Evolutionary conservation across 139 green algal genomes (phyloP), one percentile per base, ranked within the genome.

Genomic region (Haematococcus sp.): DNA sequence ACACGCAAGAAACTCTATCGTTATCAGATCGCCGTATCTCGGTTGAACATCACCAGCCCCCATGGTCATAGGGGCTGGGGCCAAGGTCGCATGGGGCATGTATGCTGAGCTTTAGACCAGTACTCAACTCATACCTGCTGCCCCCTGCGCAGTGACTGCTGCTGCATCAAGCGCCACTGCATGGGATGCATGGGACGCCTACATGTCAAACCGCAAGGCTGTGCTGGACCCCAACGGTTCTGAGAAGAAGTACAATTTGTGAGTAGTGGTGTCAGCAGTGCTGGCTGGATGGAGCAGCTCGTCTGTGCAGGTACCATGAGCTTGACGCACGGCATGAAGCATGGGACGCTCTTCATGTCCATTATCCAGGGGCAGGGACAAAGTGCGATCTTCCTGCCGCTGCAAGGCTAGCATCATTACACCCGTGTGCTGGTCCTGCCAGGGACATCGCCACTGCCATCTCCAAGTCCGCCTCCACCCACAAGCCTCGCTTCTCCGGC

Each of bases 401-500:
- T n/a, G 22, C 16, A 20, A 61, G 54, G n/a, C 25, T 34, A 22
- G 58, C 3, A 22, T 33, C 11, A 40, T 34, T 4, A 34, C 28
- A 30, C 58, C 25, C 3, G 2, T 4, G 28, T 34, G 25, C 58
- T 11, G 33, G 58, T 3, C 30, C 25, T 40, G 23, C 58, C 66
- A 72, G 66, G 15, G 66, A 61, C 25, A 72, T 72, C 44, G 44
- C 46, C 25, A 30, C 25, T 15, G 27, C 17, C 66, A 72, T 72
- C 46, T 49, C 25, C 66, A 58, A 72, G 43, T 72, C 40, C 3
- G 66, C 66, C 11, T n/a, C 16, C 3, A 35, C 23, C 66, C 59
- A 63, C 66, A 72, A 61, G 44, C 66, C 66, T 25, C 33, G 35
- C 11, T 72, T 72, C 46, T 28, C 27, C n/a, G 27, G 4, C 3